Conservation (phyloP, 257 asterid species). For the Fraxinus quadrangulata region DNA sequence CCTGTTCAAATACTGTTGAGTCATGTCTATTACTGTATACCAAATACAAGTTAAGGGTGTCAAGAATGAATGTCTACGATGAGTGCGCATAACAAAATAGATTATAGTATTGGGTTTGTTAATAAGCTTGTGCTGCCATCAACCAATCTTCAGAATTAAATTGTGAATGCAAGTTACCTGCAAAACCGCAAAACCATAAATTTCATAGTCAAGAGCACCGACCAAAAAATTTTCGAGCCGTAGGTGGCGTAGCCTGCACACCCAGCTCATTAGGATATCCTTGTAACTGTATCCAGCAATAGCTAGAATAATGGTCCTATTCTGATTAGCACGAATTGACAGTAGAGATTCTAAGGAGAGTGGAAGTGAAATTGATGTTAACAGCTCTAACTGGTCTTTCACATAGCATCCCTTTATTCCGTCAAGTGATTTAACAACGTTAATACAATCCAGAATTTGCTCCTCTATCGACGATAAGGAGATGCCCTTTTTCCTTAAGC, state of each 20-base stretch:
- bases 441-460: slow-evolving; percentile 48
- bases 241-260: slow-evolving; percentile 69
- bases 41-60: background rate
- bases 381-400: slow-evolving; percentile 32
- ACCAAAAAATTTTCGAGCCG: slow-evolving; percentile 65
- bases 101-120: background rate
- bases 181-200: slow-evolving; percentile 67
- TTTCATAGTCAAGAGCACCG: slow-evolving; percentile 77
- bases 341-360: slow-evolving; percentile 60
- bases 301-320: slow-evolving; percentile 72
- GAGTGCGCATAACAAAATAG: background rate
- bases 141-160: background rate
- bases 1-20: background rate
- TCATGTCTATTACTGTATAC: background rate
- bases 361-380: slow-evolving; percentile 46
- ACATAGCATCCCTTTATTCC: slow-evolving; percentile 41
- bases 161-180: slow-evolving; percentile 55
- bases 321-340: slow-evolving; percentile 57
- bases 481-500: slow-evolving; percentile 41
- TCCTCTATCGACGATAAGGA: slow-evolving; percentile 33
- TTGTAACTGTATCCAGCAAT: slow-evolving; percentile 86
- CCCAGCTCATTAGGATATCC: slow-evolving; percentile 99
- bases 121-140: background rate
- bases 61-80: background rate
- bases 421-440: slow-evolving; percentile 36